Percentiles rank a stretch among this genome's conserved stretches.
These are phyloP conservation scores for Omphalotus olearius DNA, from an alignment of 1,284 basidiomycete species.

Conservation along the genomic window DNA sequence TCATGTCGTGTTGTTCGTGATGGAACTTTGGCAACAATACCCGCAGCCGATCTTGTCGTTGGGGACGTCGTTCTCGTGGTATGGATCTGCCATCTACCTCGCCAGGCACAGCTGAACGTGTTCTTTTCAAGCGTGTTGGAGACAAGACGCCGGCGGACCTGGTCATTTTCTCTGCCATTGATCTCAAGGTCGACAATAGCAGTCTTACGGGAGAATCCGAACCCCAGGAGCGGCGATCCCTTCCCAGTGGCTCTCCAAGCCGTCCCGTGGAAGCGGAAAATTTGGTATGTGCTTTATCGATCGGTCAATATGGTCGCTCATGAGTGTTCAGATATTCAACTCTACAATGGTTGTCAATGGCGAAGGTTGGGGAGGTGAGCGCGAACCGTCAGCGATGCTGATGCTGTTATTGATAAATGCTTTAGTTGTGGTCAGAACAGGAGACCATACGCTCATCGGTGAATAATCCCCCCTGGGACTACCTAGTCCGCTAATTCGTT, in stretches of 20 bases:
- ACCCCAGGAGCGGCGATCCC: slow-evolving; percentile 52
- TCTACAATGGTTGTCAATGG: slow-evolving; percentile 66
- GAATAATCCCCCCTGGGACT: slow-evolving; percentile 9
- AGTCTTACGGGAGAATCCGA: slow-evolving; percentile 69
- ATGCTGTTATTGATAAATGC: not conserved
- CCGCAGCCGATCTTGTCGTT: slow-evolving; percentile 62
- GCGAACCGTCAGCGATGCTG: not conserved
- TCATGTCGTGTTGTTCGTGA: slow-evolving; percentile 63
- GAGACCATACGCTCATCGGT: slow-evolving; percentile 65
- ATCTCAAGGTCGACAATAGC: slow-evolving; percentile 68
- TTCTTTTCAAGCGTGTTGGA: slow-evolving; percentile 47
- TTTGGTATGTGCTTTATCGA: slow-evolving; percentile 33
- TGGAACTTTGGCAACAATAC: slow-evolving; percentile 49
- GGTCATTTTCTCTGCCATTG: slow-evolving; percentile 51
- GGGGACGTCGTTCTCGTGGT: slow-evolving; percentile 67
- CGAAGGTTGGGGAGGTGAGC: slow-evolving; percentile 61
- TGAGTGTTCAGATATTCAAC: slow-evolving; percentile 48
- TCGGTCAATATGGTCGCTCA: not conserved
- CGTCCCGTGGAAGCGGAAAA: slow-evolving; percentile 64
- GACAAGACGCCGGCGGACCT: slow-evolving; percentile 71
- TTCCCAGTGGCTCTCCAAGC: slow-evolving; percentile 39
- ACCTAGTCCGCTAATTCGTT: slow-evolving; percentile 1
- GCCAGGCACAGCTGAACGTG: not conserved
- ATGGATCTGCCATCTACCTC: slow-evolving; percentile 17
- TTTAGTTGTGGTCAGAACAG: slow-evolving; percentile 61